Evolutionary conservation across 441 rosid genomes (phyloP).

Genomic region (Melastoma candidum): DNA sequence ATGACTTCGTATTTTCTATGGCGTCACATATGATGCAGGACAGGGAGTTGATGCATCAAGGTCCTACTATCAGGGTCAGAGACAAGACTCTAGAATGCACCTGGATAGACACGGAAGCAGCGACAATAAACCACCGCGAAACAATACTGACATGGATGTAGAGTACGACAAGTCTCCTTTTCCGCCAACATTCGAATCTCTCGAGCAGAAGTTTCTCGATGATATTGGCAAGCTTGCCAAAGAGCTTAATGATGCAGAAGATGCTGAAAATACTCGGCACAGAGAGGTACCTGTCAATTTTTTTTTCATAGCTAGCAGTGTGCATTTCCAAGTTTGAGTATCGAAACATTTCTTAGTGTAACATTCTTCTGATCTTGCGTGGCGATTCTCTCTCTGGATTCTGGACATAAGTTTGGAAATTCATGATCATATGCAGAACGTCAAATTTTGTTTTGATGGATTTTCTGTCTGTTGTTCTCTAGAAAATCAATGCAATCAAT

Average conservation of each 20-base stretch:
- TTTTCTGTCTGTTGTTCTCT: slow-evolving; percentile 8
- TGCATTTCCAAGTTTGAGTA: background rate
- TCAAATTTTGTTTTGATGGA: too few species aligned
- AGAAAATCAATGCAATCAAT: slow-evolving; percentile 65
- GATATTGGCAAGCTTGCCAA: slow-evolving; percentile 50
- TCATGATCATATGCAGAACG: too few species aligned
- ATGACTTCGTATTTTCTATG: slow-evolving; percentile 16
- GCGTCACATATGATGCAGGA: slow-evolving; percentile 29
- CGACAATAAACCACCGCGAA: slow-evolving; percentile 46
- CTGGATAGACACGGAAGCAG: slow-evolving; percentile 40
- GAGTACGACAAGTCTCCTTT: slow-evolving; percentile 39
- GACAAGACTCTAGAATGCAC: slow-evolving; percentile 33
- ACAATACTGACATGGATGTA: slow-evolving; percentile 39
- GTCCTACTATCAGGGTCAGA: slow-evolving; percentile 50
- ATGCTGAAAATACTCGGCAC: slow-evolving; percentile 59
- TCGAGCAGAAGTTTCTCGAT: slow-evolving; percentile 58
- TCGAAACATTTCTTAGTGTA: too few species aligned
- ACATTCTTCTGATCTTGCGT: too few species aligned
- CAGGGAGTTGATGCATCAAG: slow-evolving; percentile 59
- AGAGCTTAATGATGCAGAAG: slow-evolving; percentile 58
- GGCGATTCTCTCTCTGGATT: too few species aligned
- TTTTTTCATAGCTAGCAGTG: background rate
- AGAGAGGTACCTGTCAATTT: slow-evolving; percentile 34
- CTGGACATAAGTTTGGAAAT: too few species aligned
- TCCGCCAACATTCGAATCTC: slow-evolving; percentile 45